Conservation (phyloP, 805 yeast genomes). For the Saccharomycopsis sp. region DNA sequence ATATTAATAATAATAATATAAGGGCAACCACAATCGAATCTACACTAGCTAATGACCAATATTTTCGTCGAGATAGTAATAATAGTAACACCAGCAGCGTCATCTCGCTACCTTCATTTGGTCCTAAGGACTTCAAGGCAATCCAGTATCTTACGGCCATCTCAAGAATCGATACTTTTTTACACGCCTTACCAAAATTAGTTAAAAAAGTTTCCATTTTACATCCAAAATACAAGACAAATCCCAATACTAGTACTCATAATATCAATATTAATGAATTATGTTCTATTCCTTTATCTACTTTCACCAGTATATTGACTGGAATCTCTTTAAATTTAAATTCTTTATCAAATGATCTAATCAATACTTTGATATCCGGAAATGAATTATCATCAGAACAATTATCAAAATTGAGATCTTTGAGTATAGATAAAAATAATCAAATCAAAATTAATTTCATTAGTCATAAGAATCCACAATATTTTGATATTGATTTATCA, state of each 20-base stretch:
- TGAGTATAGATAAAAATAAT: background rate
- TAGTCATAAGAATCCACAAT: background rate
- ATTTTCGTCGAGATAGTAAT: too few species aligned
- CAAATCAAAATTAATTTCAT: slow-evolving; percentile 2
- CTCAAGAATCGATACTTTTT: slow-evolving; percentile 9
- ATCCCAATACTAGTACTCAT: background rate
- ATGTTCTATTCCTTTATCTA: slow-evolving; percentile 10
- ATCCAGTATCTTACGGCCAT: slow-evolving; percentile 14
- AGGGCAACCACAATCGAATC: too few species aligned
- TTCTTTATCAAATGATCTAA: slow-evolving; percentile 7
- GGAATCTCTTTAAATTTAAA: slow-evolving; percentile 14
- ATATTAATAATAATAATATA: too few species aligned
- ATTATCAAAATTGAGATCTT: slow-evolving; percentile 1
- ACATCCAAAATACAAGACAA: slow-evolving; percentile 12
- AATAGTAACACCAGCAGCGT: too few species aligned
- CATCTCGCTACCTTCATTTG: slow-evolving; percentile 10
- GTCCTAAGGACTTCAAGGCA: slow-evolving; percentile 8
- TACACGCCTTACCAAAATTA: slow-evolving; percentile 14
- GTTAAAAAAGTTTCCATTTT: slow-evolving; percentile 12
- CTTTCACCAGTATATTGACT: slow-evolving; percentile 7
- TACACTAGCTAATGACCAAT: too few species aligned
- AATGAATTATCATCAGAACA: slow-evolving; percentile 8
- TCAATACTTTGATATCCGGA: slow-evolving; percentile 6
- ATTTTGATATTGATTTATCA: slow-evolving; percentile 8
- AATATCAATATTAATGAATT: slow-evolving; percentile 1